Evolutionary conservation across 1,284 basidiomycete species (phyloP).

Genomic region (Thelephora terrestris): DNA sequence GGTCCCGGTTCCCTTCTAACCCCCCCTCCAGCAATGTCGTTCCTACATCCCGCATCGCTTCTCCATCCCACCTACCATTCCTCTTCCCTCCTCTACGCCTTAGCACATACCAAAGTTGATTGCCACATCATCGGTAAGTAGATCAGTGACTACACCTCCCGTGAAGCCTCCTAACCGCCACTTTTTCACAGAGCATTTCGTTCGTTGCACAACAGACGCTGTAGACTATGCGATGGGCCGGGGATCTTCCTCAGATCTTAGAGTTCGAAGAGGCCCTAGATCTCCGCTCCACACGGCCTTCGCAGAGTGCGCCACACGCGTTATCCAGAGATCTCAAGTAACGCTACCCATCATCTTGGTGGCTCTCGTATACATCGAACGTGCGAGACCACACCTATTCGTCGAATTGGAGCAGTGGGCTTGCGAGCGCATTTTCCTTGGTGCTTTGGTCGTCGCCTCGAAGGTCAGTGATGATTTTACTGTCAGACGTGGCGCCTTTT

Average conservation of each 20-base stretch:
- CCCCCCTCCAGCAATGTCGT: background rate
- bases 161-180: background rate
- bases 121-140: background rate
- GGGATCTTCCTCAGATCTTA: slow-evolving; percentile 34
- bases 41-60: background rate
- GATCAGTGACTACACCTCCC: background rate
- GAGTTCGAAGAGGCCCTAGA: slow-evolving; percentile 36
- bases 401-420: slow-evolving; percentile 1
- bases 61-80: background rate
- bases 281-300: slow-evolving; percentile 28
- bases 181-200: slow-evolving; percentile 44
- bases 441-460: slow-evolving; percentile 4
- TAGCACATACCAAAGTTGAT: background rate
- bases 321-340: slow-evolving; percentile 1
- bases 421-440: slow-evolving; percentile 5
- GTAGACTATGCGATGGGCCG: slow-evolving; percentile 64
- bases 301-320: background rate
- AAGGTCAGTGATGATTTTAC: slow-evolving; percentile 7
- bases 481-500: slow-evolving; percentile 10
- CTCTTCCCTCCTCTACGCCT: background rate
- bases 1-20: background rate
- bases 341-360: slow-evolving; percentile 3
- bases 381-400: slow-evolving; percentile 1
- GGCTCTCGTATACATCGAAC: slow-evolving; percentile 4
- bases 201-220: slow-evolving; percentile 55